phyloP scores from a whole-genome alignment of 352 stramenopile genomes.

The Globisporangium apiculatum region DNA sequence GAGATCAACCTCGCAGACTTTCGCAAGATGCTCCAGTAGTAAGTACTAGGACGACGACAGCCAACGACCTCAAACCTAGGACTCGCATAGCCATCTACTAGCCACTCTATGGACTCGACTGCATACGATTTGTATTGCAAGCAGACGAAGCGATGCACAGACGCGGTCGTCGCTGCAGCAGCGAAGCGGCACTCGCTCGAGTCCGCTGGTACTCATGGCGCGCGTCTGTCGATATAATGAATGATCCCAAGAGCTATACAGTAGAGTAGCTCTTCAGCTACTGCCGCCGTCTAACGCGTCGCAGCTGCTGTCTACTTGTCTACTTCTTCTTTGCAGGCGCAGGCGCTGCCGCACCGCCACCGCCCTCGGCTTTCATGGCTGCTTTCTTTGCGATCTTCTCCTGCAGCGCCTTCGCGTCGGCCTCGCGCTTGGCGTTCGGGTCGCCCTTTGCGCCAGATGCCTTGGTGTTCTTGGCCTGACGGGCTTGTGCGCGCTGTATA shows the following conservation, averaged over 20 bases:
- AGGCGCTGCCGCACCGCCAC: conserved; percentile 21
- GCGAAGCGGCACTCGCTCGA: too few relatives aligned
- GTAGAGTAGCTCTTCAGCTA: too few relatives aligned
- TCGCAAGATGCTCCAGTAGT: conserved; percentile 50
- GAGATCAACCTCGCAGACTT: conserved; percentile 79
- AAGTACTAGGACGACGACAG: background rate
- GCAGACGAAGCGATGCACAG: background rate
- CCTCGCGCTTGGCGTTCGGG: conserved; percentile 52
- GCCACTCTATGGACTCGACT: too few relatives aligned
- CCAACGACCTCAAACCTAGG: too few relatives aligned
- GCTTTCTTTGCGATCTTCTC: conserved; percentile 79
- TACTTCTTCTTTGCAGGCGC: conserved; percentile 32
- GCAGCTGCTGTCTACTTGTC: too few relatives aligned
- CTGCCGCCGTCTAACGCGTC: too few relatives aligned
- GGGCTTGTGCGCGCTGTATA: conserved; percentile 63
- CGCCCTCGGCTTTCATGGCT: conserved; percentile 47
- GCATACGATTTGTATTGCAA: too few relatives aligned
- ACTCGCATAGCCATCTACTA: too few relatives aligned
- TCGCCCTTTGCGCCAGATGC: conserved; percentile 29
- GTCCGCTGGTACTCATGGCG: too few relatives aligned
- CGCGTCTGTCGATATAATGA: conserved; percentile 5
- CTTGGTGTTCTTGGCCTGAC: conserved; percentile 43
- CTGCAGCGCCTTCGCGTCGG: conserved; percentile 69
- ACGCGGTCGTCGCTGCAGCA: too few relatives aligned
- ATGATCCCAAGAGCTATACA: background rate